Base-by-base conservation (phyloP, 768 basidiomycete species). In the Termitomyces sp. region DNA sequence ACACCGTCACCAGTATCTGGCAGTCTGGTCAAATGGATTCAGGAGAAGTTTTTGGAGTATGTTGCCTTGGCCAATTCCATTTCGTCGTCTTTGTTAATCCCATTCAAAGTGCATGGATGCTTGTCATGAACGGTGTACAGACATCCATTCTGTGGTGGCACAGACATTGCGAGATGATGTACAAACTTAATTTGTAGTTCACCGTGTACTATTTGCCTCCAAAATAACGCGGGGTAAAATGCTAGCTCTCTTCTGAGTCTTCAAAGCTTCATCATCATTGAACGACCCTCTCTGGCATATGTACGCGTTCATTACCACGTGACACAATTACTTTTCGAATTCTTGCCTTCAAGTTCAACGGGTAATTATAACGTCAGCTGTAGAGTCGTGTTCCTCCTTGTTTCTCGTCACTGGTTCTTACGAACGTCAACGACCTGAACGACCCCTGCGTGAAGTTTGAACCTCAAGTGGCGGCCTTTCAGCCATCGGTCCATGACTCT, bases 1-100 rank as follows among this genome's bases (percentile, higher is more conserved):
- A 84, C 35, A 89, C 84, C 7, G 76, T 95, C 12, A 96, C 94
- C 1, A 92, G 84, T 70, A 62, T 96, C n/a, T 94, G 92, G 90
- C 88, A 96, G 71, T 84, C 86, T 6, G 95, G 96, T 8, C 77
- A 80, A 63, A 81, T 90, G 74, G 78, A 76, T 2, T 70, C 84
- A 0, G 76, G 78, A 8, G 77, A 89, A 60, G 76, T 81, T 28
- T 68, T 88, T 38, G 73, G 75, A 68, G 95, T 91, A 65, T 74
- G 87, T 71, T 36, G 33, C 32, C 50, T 22, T 38, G 50, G 5
- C 44, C 42, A 58, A 18, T 65, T 44, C 28, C 11, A 40, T 35
- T 16, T n/a, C 5, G 40, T 33, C 45, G 28, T 16, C 20, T 33
- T 48, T 9, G 42, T 56, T 61, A 63, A 51, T 54, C 60, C n/a